Evolutionary conservation across 441 rosid species (phyloP).

Genomic region (Populus tomentosa): DNA sequence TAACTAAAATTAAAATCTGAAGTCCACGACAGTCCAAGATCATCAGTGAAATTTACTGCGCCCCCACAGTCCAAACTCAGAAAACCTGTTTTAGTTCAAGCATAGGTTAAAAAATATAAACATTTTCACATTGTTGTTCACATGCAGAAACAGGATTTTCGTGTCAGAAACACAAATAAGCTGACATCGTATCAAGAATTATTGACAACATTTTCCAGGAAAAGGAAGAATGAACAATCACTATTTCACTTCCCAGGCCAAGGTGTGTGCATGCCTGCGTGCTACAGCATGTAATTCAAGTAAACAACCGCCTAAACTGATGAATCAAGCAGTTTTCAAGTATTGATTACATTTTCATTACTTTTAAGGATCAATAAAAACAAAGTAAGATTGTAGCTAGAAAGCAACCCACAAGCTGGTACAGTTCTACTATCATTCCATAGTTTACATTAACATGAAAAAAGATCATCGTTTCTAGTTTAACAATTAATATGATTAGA

Average conservation of each 20-base stretch:
- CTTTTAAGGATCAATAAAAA: not conserved
- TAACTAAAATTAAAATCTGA: constrained; percentile 55
- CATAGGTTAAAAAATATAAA: not conserved
- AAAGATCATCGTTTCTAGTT: not conserved
- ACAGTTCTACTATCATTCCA: not conserved
- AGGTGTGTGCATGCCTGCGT: not conserved
- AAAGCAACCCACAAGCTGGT: not conserved
- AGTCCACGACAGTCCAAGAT: constrained; percentile 75
- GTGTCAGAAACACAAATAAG: not conserved
- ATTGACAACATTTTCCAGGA: not conserved
- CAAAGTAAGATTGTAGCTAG: not conserved
- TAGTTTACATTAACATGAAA: not conserved
- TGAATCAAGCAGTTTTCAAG: not conserved
- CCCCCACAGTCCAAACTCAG: constrained; percentile 95
- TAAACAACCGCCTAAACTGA: not conserved
- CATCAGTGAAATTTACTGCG: constrained; percentile 60
- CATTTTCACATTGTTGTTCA: not conserved
- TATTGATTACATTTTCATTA: not conserved
- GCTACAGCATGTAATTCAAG: not conserved
- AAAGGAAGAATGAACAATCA: not conserved
- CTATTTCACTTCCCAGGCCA: not conserved
- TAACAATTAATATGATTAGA: not conserved
- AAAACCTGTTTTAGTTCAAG: constrained; percentile 57
- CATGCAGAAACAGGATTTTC: not conserved
- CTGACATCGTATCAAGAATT: not conserved